Conservation (phyloP, 192 early-diverging fungal genomes). For the Neocallimastix lanati region DNA sequence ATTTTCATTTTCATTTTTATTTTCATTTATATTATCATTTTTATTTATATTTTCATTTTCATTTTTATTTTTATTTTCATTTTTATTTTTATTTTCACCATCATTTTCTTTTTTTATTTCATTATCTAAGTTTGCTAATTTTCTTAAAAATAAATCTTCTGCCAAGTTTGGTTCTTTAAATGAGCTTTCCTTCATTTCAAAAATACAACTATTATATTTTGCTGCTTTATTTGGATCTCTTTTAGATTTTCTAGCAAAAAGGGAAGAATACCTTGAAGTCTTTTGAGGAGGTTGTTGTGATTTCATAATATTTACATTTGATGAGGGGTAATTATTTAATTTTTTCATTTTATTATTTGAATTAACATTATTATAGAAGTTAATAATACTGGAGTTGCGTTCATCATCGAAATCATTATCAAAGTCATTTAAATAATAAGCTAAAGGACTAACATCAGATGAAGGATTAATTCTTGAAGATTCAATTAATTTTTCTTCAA, state of each 20-base stretch:
- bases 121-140: not conserved
- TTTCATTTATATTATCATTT: too few species aligned
- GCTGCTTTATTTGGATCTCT: not conserved
- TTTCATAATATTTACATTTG: not conserved
- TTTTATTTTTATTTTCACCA: too few species aligned
- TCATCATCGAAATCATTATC: not conserved
- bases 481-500: not conserved
- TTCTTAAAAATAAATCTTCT: not conserved
- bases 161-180: not conserved
- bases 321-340: not conserved
- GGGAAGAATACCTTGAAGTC: not conserved
- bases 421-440: not conserved
- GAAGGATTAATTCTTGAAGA: not conserved
- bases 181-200: not conserved
- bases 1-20: too few species aligned
- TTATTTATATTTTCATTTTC: too few species aligned
- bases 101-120: too few species aligned
- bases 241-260: not conserved
- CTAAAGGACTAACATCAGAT: not conserved
- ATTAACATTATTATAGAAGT: not conserved
- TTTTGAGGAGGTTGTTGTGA: not conserved
- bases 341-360: not conserved
- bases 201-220: not conserved
- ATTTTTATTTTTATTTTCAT: too few species aligned
- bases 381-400: not conserved